Conservation (phyloP, 768 basidiomycete genomes). For the Pleurotus ostreatus region DNA sequence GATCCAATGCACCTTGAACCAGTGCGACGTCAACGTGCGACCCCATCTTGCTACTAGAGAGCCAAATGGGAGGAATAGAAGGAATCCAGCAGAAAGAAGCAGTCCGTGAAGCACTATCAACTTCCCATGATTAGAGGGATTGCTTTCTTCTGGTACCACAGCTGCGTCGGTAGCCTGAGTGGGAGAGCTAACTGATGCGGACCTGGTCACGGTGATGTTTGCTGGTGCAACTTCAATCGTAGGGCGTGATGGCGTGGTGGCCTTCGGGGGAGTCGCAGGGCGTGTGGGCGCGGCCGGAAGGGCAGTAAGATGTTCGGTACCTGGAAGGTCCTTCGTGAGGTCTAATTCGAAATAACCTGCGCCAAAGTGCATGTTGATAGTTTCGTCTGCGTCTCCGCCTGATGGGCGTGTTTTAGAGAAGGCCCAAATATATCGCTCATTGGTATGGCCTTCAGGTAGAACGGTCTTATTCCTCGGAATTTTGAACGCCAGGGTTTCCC, state of each 20-base stretch:
- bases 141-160: background rate
- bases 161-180: background rate
- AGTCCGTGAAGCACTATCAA: conserved; percentile 51
- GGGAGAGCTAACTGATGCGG: background rate
- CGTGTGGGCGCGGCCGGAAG: background rate
- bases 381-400: conserved; percentile 25
- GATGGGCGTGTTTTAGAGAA: background rate
- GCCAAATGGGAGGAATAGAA: conserved; percentile 52
- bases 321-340: conserved; percentile 23
- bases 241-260: conserved; percentile 1
- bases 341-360: conserved; percentile 29
- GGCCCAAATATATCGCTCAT: conserved; percentile 7
- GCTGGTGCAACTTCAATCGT: background rate
- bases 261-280: background rate
- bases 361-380: conserved; percentile 30
- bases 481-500: conserved; percentile 36
- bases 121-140: conserved; percentile 27
- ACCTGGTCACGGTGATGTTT: background rate
- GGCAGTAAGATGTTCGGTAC: conserved; percentile 7
- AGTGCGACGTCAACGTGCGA: conserved; percentile 44
- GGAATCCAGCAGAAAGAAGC: conserved; percentile 48
- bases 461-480: conserved; percentile 32
- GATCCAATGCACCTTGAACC: conserved; percentile 56
- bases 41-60: conserved; percentile 51
- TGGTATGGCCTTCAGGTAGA: conserved; percentile 9